Base-by-base conservation (phyloP, 352 stramenopile genomes). In the Pythium periplocum region DNA sequence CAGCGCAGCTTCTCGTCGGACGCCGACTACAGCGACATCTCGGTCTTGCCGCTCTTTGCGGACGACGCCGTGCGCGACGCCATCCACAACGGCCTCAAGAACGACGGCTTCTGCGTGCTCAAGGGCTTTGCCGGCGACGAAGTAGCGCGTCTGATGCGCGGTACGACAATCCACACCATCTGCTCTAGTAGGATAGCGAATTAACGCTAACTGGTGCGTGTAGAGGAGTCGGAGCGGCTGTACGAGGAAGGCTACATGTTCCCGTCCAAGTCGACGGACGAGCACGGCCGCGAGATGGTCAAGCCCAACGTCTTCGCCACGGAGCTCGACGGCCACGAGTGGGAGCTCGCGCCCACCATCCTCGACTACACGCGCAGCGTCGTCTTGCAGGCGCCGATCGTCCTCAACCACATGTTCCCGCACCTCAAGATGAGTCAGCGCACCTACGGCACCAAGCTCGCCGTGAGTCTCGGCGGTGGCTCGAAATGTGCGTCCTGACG, bases 351-450 rank as follows among this genome's bases (percentile, higher is more conserved):
- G 46, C 71, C 71, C 3, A 68, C 71, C 49, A 61, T 80, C 40
- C 56, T 80, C 17, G 65, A 80, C 55, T 80, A 80, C 55, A 80
- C 71, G 53, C 68, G 71, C 43, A 80, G 71, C 51, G 63, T 80
- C 43, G 59, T 80, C 45, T 51, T 80, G 40, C 71, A 80, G 51
- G 68, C 71, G 48, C 71, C 71, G 8, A 46, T 69, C 17, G 42
- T 80, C 58, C 68, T 80, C 42, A 74, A 80, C 50, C 48, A 68
- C 49, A 62, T 80, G 36, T 80, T 80, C 57, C 71, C 71, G 50
- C 62, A 73, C 32, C 64, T 80, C 44, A 62, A 73, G 41, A 77
- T 80, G 58, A 80, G 62, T 51, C 57, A 68, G 46, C 62, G 62
- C 42, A 54, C 35, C 47, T 80, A 80, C 51, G 71, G 68, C 48